Percentiles rank a stretch among this genome's conserved stretches.
These are phyloP conservation scores for Schizothecium vesticola DNA, from an alignment of 495 filamentous ascomycete species.

Conservation along the genomic window DNA sequence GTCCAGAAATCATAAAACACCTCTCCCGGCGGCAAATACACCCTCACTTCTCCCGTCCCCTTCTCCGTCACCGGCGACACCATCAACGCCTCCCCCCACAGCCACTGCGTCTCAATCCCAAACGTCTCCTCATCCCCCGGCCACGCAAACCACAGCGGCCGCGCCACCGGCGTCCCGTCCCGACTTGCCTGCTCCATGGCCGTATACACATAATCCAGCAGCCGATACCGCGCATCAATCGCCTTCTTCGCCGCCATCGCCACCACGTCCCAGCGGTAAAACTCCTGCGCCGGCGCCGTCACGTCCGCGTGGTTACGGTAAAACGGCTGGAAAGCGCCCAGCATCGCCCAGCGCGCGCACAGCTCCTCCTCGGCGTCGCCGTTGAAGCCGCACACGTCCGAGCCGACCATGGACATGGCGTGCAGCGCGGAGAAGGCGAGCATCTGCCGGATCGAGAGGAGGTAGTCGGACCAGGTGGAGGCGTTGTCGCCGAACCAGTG, in stretches of 20 bases:
- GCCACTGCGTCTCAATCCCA: slow-evolving; percentile 61
- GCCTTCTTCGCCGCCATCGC: slow-evolving; percentile 59
- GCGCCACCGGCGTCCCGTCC: slow-evolving; percentile 57
- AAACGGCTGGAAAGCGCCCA: slow-evolving; percentile 79
- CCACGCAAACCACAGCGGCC: slow-evolving; percentile 66
- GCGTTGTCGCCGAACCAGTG: slow-evolving; percentile 90
- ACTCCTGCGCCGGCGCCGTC: slow-evolving; percentile 60
- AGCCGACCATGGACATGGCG: slow-evolving; percentile 77
- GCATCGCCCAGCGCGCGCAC: slow-evolving; percentile 74
- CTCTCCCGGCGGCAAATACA: slow-evolving; percentile 69
- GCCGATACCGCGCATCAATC: slow-evolving; percentile 65
- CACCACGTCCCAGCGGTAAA: slow-evolving; percentile 67
- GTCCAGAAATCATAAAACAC: slow-evolving; percentile 77
- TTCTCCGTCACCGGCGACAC: slow-evolving; percentile 66
- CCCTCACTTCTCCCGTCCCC: slow-evolving; percentile 53
- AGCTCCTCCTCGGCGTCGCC: slow-evolving; percentile 65
- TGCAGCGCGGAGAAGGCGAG: slow-evolving; percentile 72
- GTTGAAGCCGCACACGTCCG: slow-evolving; percentile 78
- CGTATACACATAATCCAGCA: slow-evolving; percentile 82
- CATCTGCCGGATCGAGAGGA: slow-evolving; percentile 61
- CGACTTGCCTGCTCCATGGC: slow-evolving; percentile 55
- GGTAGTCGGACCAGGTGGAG: slow-evolving; percentile 69
- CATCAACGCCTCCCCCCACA: slow-evolving; percentile 64
- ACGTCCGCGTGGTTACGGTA: slow-evolving; percentile 71
- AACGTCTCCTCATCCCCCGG: slow-evolving; percentile 59